Percentiles rank a stretch among this genome's conserved stretches.
phyloP scores from a whole-genome alignment of 495 filamentous ascomycete species.

The Chaetomium cochliodes region DNA sequence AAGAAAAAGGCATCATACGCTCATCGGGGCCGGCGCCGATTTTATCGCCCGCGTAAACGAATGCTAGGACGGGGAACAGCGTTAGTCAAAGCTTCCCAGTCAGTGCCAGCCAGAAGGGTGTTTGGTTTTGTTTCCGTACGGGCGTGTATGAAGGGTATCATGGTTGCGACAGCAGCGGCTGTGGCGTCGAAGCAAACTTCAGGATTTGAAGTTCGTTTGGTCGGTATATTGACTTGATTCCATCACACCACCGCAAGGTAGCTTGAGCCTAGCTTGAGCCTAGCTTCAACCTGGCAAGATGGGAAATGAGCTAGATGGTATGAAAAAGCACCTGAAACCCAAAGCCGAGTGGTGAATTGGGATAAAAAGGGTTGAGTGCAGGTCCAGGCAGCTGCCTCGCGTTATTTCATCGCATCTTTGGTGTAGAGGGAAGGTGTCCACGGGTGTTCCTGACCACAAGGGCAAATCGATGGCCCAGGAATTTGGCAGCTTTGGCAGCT shows the following conservation, averaged over 20 bases:
- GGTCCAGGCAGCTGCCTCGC: neutral
- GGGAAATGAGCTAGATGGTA: neutral
- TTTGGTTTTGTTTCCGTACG: slow-evolving; percentile 51
- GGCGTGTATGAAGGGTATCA: slow-evolving; percentile 84
- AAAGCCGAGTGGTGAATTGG: neutral
- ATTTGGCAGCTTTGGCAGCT: slow-evolving; percentile 7
- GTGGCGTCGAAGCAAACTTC: neutral
- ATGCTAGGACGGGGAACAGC: slow-evolving; percentile 54
- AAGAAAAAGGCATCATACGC: slow-evolving; percentile 49
- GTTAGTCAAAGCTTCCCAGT: slow-evolving; percentile 8
- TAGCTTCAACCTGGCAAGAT: neutral
- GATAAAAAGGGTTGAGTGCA: neutral
- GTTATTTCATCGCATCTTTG: neutral
- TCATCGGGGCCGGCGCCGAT: slow-evolving; percentile 85
- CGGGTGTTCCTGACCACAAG: neutral
- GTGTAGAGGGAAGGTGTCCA: neutral
- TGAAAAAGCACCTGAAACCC: neutral
- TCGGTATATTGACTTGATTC: neutral
- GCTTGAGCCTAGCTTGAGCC: neutral
- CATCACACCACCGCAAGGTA: neutral
- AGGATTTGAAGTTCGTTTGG: neutral
- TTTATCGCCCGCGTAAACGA: slow-evolving; percentile 59
- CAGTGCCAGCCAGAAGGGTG: slow-evolving; percentile 12
- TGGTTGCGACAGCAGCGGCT: slow-evolving; percentile 36
- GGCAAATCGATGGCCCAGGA: neutral